Evolutionary conservation across 2,329 filamentous ascomycete species (phyloP), one percentile per base, ranked within the genome.

Genomic region (Cytospora mali): DNA sequence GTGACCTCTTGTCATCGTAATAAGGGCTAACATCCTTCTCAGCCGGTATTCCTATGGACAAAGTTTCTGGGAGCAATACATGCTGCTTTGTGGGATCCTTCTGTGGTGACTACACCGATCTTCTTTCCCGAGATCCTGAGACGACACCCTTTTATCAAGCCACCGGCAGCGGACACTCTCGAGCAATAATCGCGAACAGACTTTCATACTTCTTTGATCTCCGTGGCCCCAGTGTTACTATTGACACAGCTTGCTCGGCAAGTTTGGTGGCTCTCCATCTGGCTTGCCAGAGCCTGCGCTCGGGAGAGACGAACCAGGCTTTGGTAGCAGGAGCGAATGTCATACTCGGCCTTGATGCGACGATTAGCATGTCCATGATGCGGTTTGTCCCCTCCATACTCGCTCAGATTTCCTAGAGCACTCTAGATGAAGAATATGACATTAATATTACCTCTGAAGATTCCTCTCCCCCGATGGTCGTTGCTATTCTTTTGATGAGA

Each of bases 181-280:
- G 80, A 67, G 79, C 80, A 11, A 82, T 85, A 71, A 76, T 83
- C 63, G 80, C 82, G 0, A 84, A 84, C 64, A 75, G 83, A 52
- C 74, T 85, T 23, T 84, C 81, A 1, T 81, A 85, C 66, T 82
- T 80, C 71, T 85, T 84, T 65, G 80, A 85, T 66, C 74, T 86
- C 39, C 74, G 77, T 42, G 83, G 84, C 0, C 81, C 82, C 0
- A 82, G 79, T 58, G 79, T 84, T 62, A 80, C 81, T 0, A 73
- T 80, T 4, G 80, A 84, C 62, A 84, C 81, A 1, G 82, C 80
- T 6, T 84, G 81, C 66, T 84, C 81, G 0, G 81, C 80, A 1
- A 78, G 78, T 64, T 70, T 84, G 61, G 76, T 80, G 28, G 80
- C 81, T 4, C 69, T 84, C 21, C 81, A 84, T 62, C 69, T 76